These are phyloP conservation scores for Flaveria floridana DNA, from an alignment of 140 eudicot species.

Conservation along the genomic window DNA sequence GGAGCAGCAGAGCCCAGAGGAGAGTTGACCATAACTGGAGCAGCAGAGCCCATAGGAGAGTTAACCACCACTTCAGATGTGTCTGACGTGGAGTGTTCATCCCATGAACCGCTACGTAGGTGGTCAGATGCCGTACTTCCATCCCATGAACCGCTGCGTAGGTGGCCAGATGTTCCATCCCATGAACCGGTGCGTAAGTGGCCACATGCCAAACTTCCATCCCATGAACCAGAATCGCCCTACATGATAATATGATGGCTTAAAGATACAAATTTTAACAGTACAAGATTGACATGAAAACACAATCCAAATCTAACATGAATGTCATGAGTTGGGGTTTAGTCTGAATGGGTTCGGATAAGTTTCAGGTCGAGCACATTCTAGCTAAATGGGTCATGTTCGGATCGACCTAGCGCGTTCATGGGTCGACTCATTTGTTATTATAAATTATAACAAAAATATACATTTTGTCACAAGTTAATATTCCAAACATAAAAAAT, in stretches of 20 bases:
- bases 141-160: constrained; percentile 39
- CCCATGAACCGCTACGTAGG: constrained; percentile 35
- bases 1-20: constrained; percentile 41
- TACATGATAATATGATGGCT: constrained; percentile 26
- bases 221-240: constrained; percentile 35
- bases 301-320: too few species aligned
- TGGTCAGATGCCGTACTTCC: constrained; percentile 22
- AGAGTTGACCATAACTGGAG: constrained; percentile 8
- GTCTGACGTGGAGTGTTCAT: constrained; percentile 45
- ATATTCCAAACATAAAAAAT: too few species aligned
- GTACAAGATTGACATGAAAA: too few species aligned
- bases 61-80: constrained; percentile 36
- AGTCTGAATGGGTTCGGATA: too few species aligned
- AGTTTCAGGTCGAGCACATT: too few species aligned
- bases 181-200: constrained; percentile 33
- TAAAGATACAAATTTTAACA: neutral
- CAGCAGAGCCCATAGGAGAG: constrained; percentile 34
- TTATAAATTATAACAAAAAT: too few species aligned
- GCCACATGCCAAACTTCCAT: constrained; percentile 26
- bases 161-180: constrained; percentile 39
- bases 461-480: neutral
- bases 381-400: too few species aligned
- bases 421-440: too few species aligned
- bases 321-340: too few species aligned
- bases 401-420: too few species aligned